phyloP scores from a whole-genome alignment of 345 rosid species.

The Anacardium occidentale region DNA sequence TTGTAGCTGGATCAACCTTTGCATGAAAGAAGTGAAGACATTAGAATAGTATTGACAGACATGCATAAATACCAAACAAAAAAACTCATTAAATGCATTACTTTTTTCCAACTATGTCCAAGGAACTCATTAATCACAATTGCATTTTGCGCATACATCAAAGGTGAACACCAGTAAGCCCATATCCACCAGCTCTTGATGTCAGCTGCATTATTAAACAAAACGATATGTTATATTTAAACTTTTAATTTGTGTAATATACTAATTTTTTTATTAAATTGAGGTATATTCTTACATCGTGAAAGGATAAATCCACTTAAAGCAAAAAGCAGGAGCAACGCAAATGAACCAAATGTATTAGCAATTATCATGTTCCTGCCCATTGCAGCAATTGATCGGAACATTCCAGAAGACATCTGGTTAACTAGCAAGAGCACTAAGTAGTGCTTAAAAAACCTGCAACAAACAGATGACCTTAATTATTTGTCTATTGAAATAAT shows the following conservation, averaged over 20 bases:
- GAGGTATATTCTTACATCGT: conserved; percentile 21
- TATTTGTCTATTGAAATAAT: background rate
- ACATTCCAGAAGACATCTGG: conserved; percentile 51
- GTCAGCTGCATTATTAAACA: conserved; percentile 33
- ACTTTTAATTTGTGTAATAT: background rate
- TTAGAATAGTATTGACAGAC: background rate
- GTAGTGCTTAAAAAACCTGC: conserved; percentile 12
- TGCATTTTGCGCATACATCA: conserved; percentile 63
- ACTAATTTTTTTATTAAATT: background rate
- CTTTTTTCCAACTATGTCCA: conserved; percentile 49
- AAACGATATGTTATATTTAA: background rate
- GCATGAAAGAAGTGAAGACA: background rate
- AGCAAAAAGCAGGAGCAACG: conserved; percentile 34
- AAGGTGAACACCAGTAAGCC: conserved; percentile 59
- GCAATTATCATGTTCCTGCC: conserved; percentile 51
- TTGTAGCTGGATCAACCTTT: conserved; percentile 25
- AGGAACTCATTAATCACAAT: conserved; percentile 47
- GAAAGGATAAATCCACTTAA: conserved; percentile 48
- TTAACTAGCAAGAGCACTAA: conserved; percentile 36
- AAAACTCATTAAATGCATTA: conserved; percentile 24
- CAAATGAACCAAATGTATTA: conserved; percentile 43
- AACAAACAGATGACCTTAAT: background rate
- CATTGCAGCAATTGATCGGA: conserved; percentile 46
- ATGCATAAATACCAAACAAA: background rate
- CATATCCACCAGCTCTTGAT: conserved; percentile 60